Conservation (phyloP, 768 basidiomycete genomes). For the Pisolithus marmoratus region DNA sequence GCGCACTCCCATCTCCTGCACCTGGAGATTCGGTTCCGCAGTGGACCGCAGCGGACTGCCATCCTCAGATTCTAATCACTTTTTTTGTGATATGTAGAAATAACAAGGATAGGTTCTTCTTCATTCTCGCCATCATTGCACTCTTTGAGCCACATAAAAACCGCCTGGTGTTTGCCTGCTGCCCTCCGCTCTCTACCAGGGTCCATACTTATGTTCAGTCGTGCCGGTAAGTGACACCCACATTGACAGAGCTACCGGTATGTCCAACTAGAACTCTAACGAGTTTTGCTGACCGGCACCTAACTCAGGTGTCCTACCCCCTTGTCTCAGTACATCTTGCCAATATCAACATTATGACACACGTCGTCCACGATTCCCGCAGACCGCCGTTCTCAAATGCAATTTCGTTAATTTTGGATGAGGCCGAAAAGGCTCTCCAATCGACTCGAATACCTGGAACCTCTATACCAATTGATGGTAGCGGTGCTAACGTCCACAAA, state of each 20-base stretch:
- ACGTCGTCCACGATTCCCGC: not conserved
- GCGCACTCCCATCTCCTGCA: no score
- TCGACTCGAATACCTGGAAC: slow-evolving; percentile 3
- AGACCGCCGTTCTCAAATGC: not conserved
- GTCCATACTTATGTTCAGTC: not conserved
- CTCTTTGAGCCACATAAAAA: not conserved
- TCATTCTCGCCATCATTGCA: not conserved
- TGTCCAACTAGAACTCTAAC: no score
- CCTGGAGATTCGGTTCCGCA: no score
- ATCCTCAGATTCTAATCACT: no score
- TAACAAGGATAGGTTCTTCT: not conserved
- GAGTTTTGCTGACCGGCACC: no score
- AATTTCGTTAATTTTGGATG: not conserved
- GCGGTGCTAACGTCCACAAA: not conserved
- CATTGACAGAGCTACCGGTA: no score
- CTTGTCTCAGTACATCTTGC: no score
- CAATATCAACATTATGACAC: not conserved
- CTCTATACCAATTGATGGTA: not conserved
- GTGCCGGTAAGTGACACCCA: no score
- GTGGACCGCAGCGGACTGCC: no score
- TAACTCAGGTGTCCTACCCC: no score
- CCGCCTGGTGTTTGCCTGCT: not conserved
- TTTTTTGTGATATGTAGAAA: no score
- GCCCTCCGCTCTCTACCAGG: not conserved
- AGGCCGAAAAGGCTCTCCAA: not conserved